These are phyloP conservation scores for Rubia tinctorum DNA, from an alignment of 305 asterid species.

Conservation along the genomic window DNA sequence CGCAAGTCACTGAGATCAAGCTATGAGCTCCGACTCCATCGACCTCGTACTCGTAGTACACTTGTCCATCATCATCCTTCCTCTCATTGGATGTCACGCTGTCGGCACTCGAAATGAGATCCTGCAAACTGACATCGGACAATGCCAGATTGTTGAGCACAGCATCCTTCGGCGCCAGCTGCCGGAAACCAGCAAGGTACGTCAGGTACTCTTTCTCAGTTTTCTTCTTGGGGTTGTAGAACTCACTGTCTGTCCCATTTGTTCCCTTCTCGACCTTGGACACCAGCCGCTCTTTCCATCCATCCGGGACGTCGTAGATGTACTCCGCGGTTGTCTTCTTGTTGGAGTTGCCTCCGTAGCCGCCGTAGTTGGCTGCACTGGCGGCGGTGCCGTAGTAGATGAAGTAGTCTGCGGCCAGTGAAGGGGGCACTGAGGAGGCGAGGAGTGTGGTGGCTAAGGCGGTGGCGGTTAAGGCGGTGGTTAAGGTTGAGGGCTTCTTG, in stretches of 20 bases:
- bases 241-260: constrained; percentile 88
- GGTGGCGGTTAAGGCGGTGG: constrained; percentile 54
- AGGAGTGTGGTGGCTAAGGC: constrained; percentile 69
- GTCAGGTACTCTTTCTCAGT: constrained; percentile 76
- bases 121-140: constrained; percentile 84
- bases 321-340: constrained; percentile 89
- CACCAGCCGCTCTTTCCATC: constrained; percentile 84
- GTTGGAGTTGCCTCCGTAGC: constrained; percentile 87
- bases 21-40: constrained; percentile 70
- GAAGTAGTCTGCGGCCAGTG: constrained; percentile 60
- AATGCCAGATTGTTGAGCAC: constrained; percentile 77
- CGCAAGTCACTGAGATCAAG: constrained; percentile 85
- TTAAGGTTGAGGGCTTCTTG: constrained; percentile 33
- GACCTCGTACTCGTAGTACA: constrained; percentile 79
- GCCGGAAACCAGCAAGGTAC: constrained; percentile 65
- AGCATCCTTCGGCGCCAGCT: constrained; percentile 65
- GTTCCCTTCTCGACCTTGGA: constrained; percentile 88
- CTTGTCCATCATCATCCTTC: constrained; percentile 73
- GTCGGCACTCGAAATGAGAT: constrained; percentile 68
- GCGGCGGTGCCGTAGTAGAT: constrained; percentile 95
- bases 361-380: constrained; percentile 92
- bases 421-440: constrained; percentile 40
- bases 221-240: constrained; percentile 86
- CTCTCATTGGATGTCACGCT: constrained; percentile 58
- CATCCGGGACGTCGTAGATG: constrained; percentile 82